Base-by-base conservation (phyloP, 805 yeast genomes). In the Tetrapisispora taiwanensis region DNA sequence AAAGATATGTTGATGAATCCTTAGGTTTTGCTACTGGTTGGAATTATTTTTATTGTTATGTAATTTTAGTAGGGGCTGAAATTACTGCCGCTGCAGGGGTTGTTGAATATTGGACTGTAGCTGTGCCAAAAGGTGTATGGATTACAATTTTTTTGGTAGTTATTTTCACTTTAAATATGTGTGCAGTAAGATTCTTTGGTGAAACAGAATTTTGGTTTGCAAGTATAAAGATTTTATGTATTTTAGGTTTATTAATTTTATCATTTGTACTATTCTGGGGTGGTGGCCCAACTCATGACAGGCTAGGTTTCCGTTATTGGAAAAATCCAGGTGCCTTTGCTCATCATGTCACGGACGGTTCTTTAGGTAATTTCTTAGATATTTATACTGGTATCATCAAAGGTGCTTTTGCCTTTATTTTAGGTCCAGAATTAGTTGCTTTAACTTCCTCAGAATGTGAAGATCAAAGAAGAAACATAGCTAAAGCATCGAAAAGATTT, bases 221-320 rank as follows among this genome's bases (percentile, higher is more conserved):
- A 13, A 54, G 69, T 12, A 69, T 71, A 17, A 73, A 73, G 47
- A 66, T 73, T 49, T 49, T 70, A 22, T 66, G 73, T 50, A 71
- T 73, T 39, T 47, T 68, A 4, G 77, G 76, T 1, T 60, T 73
- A 39, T 62, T 73, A 27, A 54, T 73, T 28, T 62, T 72, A 43
- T 70, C 73, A 3, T 66, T 73, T 47, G 56, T 73, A 35, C 58
- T 73, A 36, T 71, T 72, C 66, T 72, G 72, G 49, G 77, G 78
- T 20, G 78, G 77, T 26, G 73, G 72, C 49, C 65, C 65, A 39
- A 46, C 51, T 17, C 71, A 71, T 42, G 78, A 75, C 43, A 70
- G 81, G 47, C 62, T 75, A 30, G 87, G 87, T 7, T 80, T 80
- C 71, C 76, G 80, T 49, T 80, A 70, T 63, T 81, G 87, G 87